Conservation (phyloP, 768 basidiomycete species). For the Boletus rex-veris region DNA sequence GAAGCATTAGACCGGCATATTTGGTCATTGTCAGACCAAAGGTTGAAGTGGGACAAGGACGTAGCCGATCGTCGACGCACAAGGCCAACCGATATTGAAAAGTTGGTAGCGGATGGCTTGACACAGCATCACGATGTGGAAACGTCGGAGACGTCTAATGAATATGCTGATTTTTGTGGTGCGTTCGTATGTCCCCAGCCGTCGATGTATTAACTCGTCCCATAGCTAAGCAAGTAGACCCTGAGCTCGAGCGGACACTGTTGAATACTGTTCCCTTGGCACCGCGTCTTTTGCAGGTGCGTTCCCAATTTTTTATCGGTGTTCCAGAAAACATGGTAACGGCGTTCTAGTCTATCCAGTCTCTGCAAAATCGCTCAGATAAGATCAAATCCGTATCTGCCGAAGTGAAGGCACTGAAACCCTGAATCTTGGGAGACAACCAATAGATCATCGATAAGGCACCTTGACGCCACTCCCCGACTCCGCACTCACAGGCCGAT, state of each 20-base stretch:
- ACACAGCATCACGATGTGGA: constrained; percentile 34
- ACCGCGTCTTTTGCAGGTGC: constrained; percentile 52
- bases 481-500: too few species aligned
- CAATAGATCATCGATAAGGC: too few species aligned
- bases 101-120: constrained; percentile 38
- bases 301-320: constrained; percentile 5
- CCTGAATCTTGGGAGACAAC: constrained; percentile 26
- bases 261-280: constrained; percentile 39
- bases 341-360: constrained; percentile 39
- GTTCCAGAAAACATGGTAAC: background rate
- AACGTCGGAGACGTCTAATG: constrained; percentile 9
- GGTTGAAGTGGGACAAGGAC: constrained; percentile 70
- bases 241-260: constrained; percentile 25
- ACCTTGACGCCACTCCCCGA: too few species aligned
- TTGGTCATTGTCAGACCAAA: constrained; percentile 74
- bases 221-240: constrained; percentile 21
- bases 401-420: constrained; percentile 51
- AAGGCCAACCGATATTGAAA: constrained; percentile 52
- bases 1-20: constrained; percentile 81
- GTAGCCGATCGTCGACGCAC: constrained; percentile 65
- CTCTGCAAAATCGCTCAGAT: constrained; percentile 50
- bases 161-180: constrained; percentile 8
- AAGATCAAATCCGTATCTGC: constrained; percentile 42
- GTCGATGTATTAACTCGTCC: constrained; percentile 1
- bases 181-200: background rate